Base-by-base conservation (phyloP, 768 basidiomycete species). In the Suillus subluteus region DNA sequence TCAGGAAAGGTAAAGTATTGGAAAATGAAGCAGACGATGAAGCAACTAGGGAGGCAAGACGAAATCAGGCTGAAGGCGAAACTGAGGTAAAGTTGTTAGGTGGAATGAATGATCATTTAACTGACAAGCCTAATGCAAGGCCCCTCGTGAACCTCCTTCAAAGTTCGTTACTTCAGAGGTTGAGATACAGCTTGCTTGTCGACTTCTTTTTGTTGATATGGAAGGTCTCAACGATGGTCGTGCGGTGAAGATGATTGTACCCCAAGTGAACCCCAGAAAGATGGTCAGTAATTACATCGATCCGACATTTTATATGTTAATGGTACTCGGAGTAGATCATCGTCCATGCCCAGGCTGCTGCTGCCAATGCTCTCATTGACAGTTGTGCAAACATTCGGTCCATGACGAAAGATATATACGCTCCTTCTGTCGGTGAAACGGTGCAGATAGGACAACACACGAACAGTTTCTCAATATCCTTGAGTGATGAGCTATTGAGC, bases 151-250 rank as follows among this genome's bases (percentile, higher is more conserved):
- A 77, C 88, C 92, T 2, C 98, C 98, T 18, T 96, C 92, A 43
- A 99, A 98, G 77, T 99, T 89, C 71, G 84, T 98, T 56, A 86
- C 88, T 1, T 89, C 90, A 52, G 83, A 87, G 32, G 82, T 92
- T 7, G 89, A 91, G 65, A 86, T 98, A 32, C 90, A 95, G 65
- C 74, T 99, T 41, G 88, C 91, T 38, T 98, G 97, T 71, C 88
- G 91, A 6, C 79, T 99, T 37, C 86, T 96, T 56, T 99, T 93
- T 72, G 88, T 99, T 56, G 97, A 99, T 73, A 89, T 99, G 87
- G 98, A 99, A 73, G 98, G 98, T 38, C 80, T 97, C 63, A 96
- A 96, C 72, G 98, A 99, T 72, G 97, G 97, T 2, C 92, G 97
- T 67, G 96, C 98, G 1, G 90, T 98, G 67, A 98, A 98, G 78